phyloP scores from a whole-genome alignment of 2,329 filamentous ascomycete species.

The Trichoderma arundinaceum region DNA sequence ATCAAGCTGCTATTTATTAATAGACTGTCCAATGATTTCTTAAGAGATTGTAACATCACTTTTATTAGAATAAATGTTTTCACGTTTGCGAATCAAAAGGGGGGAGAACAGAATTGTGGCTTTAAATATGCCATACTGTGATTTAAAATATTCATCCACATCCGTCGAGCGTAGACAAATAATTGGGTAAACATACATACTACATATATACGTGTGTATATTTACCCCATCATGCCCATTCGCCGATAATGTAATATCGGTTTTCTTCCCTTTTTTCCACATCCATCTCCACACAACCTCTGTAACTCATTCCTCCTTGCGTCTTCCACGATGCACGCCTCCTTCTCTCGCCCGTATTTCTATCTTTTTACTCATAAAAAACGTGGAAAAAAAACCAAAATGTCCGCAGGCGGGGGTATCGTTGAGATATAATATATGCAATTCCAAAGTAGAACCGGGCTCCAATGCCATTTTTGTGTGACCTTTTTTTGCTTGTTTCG shows the following conservation, averaged over 20 bases:
- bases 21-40: too few relatives aligned
- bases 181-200: not conserved
- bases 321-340: slow-evolving; percentile 6
- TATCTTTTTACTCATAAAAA: slow-evolving; percentile 32
- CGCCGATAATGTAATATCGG: not conserved
- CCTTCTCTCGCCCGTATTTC: slow-evolving; percentile 12
- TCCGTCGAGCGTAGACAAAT: not conserved
- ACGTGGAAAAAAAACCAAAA: not conserved
- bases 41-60: too few relatives aligned
- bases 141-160: not conserved
- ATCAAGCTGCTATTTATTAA: too few relatives aligned
- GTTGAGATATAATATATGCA: slow-evolving; percentile 49
- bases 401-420: slow-evolving; percentile 44
- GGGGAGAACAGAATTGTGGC: not conserved
- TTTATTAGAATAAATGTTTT: not conserved
- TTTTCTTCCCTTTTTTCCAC: not conserved
- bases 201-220: not conserved
- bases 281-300: not conserved
- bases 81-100: not conserved
- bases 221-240: not conserved
- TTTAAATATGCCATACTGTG: not conserved
- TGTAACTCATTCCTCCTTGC: not conserved
- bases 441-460: slow-evolving; percentile 38
- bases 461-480: slow-evolving; percentile 21
- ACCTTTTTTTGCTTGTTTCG: not conserved